These are phyloP conservation scores for Botrytis medusae DNA, from an alignment of 2,329 filamentous ascomycete species.

Conservation along the genomic window DNA sequence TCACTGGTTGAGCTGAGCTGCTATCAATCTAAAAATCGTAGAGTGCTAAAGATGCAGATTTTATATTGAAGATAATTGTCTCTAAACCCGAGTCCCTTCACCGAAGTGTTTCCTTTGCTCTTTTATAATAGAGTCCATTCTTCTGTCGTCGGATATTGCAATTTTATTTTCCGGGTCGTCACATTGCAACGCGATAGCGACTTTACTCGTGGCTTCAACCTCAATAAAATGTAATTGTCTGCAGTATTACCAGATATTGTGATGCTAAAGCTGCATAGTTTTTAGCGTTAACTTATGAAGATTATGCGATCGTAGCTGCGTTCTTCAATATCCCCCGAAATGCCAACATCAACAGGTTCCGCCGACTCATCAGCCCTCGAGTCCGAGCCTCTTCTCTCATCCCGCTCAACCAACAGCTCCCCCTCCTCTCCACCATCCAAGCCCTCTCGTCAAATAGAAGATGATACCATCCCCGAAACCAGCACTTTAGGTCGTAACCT, in stretches of 20 bases:
- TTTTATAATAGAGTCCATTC: neutral
- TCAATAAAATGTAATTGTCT: neutral
- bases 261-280: neutral
- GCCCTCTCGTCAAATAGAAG: slow-evolving; percentile 43
- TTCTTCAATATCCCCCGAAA: neutral
- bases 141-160: neutral
- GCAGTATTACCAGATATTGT: neutral
- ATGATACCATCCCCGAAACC: slow-evolving; percentile 59
- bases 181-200: slow-evolving; percentile 8
- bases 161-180: neutral
- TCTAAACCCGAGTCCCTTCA: neutral
- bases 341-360: neutral
- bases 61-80: neutral
- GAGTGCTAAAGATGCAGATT: neutral
- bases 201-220: too few relatives aligned
- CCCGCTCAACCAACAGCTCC: slow-evolving; percentile 22
- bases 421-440: slow-evolving; percentile 18
- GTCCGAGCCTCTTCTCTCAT: slow-evolving; percentile 25
- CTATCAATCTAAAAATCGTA: neutral
- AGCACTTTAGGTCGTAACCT: slow-evolving; percentile 53
- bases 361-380: slow-evolving; percentile 11
- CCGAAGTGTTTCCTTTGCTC: neutral
- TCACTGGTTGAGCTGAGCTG: neutral
- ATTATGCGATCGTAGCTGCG: neutral
- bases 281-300: neutral